phyloP scores from a whole-genome alignment of 2,329 filamentous ascomycete genomes.

The Teratosphaeria zuluensis region DNA sequence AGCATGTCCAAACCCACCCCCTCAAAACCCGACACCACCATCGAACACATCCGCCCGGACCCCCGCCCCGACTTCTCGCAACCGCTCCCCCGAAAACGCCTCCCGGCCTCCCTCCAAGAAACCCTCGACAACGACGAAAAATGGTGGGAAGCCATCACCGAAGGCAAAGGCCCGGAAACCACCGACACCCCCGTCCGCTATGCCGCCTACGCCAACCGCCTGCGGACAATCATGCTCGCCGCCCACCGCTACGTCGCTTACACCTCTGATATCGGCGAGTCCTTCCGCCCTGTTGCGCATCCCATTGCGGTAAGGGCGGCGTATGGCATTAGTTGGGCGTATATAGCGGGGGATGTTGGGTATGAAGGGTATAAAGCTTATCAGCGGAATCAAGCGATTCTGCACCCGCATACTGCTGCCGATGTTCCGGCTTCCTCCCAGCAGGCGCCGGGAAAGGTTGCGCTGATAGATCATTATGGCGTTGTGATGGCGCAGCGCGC shows the following conservation, averaged over 20 bases:
- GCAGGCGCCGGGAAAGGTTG: slow-evolving; percentile 30
- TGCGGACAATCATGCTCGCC: slow-evolving; percentile 59
- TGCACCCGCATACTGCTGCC: slow-evolving; percentile 52
- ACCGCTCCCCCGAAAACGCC: slow-evolving; percentile 40
- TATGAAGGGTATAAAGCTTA: slow-evolving; percentile 97
- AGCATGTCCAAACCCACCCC: slow-evolving; percentile 3
- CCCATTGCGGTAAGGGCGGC: slow-evolving; percentile 70
- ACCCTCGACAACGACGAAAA: slow-evolving; percentile 56
- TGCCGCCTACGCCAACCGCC: slow-evolving; percentile 76
- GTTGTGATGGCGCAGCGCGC: slow-evolving; percentile 85
- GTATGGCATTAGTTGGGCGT: slow-evolving; percentile 87
- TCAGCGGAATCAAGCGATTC: slow-evolving; percentile 66
- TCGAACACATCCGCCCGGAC: slow-evolving; percentile 34
- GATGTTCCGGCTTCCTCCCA: slow-evolving; percentile 24
- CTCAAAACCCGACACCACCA: slow-evolving; percentile 21
- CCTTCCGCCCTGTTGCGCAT: slow-evolving; percentile 86
- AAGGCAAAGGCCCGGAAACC: slow-evolving; percentile 65
- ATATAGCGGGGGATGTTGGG: slow-evolving; percentile 79
- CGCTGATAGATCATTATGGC: slow-evolving; percentile 79
- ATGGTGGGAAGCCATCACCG: slow-evolving; percentile 48
- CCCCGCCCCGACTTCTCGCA: slow-evolving; percentile 38
- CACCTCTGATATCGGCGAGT: slow-evolving; percentile 89
- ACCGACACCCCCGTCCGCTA: slow-evolving; percentile 83
- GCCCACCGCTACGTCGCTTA: slow-evolving; percentile 96
- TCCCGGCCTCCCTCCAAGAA: slow-evolving; percentile 47